Evolutionary conservation across 352 stramenopile genomes (phyloP).

Genomic region (Thraustochytrium sp.): DNA sequence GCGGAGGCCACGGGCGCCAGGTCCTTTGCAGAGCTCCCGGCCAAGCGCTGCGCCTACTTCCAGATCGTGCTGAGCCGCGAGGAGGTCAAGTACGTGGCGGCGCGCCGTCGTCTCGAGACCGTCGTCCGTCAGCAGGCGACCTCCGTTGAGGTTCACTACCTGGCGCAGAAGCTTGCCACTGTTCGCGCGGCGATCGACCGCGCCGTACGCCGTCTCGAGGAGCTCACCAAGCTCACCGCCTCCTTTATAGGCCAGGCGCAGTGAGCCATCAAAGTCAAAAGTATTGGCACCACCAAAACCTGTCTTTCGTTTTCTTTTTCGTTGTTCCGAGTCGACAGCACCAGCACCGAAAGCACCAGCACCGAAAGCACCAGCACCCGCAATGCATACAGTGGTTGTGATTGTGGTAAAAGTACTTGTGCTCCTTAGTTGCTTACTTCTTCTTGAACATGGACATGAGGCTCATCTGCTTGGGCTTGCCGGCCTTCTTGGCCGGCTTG

Average conservation of each 20-base stretch:
- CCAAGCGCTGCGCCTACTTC: not conserved
- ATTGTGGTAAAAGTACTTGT: not conserved
- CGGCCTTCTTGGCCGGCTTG: not conserved
- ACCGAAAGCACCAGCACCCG: too few relatives aligned
- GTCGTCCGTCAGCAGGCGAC: not conserved
- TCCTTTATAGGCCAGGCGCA: too few relatives aligned
- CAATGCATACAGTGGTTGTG: too few relatives aligned
- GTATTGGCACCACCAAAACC: too few relatives aligned
- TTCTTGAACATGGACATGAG: constrained; percentile 33
- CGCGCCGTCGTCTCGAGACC: not conserved
- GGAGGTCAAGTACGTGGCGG: not conserved
- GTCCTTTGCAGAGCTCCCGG: not conserved
- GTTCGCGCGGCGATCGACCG: not conserved
- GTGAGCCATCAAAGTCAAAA: not conserved
- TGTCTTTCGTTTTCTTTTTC: too few relatives aligned
- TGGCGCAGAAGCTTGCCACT: not conserved
- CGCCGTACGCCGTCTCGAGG: not conserved
- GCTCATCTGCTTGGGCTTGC: constrained; percentile 1
- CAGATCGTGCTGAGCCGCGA: not conserved
- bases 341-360: too few relatives aligned
- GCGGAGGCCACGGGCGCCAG: not conserved
- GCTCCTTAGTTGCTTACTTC: not conserved
- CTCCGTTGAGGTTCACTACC: not conserved
- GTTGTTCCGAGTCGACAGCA: too few relatives aligned
- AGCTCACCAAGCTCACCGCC: not conserved